Base-by-base conservation (phyloP, 768 basidiomycete species). In the Boletus pseudo-olivaceus region DNA sequence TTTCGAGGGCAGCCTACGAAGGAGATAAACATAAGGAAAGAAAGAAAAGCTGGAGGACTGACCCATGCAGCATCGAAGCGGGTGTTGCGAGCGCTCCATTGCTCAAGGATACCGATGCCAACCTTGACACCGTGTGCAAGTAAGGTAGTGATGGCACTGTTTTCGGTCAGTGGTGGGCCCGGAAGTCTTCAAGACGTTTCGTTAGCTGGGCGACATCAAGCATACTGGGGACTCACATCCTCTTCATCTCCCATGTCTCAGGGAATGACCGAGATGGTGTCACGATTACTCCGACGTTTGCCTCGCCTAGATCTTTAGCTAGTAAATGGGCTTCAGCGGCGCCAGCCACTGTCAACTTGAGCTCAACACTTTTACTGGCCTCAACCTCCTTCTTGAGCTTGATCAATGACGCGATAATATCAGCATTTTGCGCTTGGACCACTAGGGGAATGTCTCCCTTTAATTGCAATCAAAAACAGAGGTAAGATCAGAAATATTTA, bases 1-100 rank as follows among this genome's bases (percentile, higher is more conserved):
- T 67, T 55, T 76, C 74, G 10, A 79, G 65, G 39, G 76, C 66
- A 33, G 77, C 78, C 68, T 77, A 48, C 2, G 44, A 46, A 27
- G 2, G 29, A n/a, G 47, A 59, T 62, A 20, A 30, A 33, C 12
- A 55, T 44, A 33, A 14, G 15, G 50, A 47, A 75, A 11, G 20
- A 17, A 44, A 74, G 64, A 58, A 53, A 60, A n/a, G 30, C 7
- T 7, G 1, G 38, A 51, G 37, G 47, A 73, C 82, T 61, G 57
- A 87, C 89, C 93, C 93, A 95, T 40, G 82, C 88, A 30, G 83
- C 71, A 58, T 96, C 92, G 59, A 93, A 89, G 15, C 87, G 81
- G 10, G 87, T 77, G 64, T 87, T 91, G 26, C 89, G 81, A 7
- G 88, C 85, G 27, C 79, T 76, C 87, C 86, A 92, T 38, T 80